These are phyloP conservation scores for Trichocomaceae sp. DNA, from an alignment of 2,329 filamentous ascomycete species.

Conservation along the genomic window DNA sequence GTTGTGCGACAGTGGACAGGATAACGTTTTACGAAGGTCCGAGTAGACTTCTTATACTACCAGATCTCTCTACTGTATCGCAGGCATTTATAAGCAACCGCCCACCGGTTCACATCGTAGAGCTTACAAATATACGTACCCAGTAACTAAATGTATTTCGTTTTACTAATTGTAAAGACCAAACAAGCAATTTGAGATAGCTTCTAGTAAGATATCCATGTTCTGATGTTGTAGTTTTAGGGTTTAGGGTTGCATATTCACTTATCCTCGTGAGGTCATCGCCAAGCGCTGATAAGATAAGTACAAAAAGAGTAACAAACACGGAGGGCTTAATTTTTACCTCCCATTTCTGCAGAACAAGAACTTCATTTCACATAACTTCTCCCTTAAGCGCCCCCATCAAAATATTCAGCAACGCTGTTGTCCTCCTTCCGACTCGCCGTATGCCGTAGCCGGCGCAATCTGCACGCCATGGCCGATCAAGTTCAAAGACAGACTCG, in stretches of 20 bases:
- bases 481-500: conserved; percentile 22
- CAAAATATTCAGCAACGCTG: background rate
- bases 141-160: background rate
- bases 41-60: too few species aligned
- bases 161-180: too few species aligned
- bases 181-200: too few species aligned
- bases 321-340: background rate
- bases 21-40: too few species aligned
- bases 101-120: too few species aligned
- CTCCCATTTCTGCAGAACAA: background rate
- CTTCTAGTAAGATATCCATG: too few species aligned
- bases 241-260: too few species aligned
- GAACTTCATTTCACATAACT: background rate
- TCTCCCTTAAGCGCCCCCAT: background rate
- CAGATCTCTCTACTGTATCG: too few species aligned
- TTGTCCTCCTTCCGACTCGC: conserved; percentile 5
- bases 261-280: background rate
- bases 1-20: too few species aligned
- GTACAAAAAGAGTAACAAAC: background rate
- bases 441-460: conserved; percentile 4
- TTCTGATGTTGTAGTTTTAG: too few species aligned
- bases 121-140: too few species aligned
- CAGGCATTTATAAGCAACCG: too few species aligned
- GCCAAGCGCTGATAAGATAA: conserved; percentile 6
- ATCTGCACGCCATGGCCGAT: conserved; percentile 8